A percentile compares a stretch with the other conserved stretches of the same genome.
Conservation (phyloP, 1,284 basidiomycete species). For the Naganishia albida region DNA sequence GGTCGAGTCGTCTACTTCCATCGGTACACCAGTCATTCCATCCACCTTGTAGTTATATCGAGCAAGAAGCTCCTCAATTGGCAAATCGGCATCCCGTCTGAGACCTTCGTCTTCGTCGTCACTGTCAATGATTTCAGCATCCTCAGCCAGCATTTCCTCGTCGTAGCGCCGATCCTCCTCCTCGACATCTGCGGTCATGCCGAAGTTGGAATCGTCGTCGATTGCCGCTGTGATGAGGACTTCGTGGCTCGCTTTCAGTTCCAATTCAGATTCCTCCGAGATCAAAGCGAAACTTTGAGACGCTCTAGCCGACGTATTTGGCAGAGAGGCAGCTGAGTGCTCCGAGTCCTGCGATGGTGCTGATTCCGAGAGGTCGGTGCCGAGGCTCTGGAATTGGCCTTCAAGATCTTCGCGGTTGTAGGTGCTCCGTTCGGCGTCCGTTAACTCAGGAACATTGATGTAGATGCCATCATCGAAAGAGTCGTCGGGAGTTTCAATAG, state of each 20-base stretch:
- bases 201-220: conserved; percentile 40
- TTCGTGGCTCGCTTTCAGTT: too few species aligned
- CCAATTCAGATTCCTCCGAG: too few species aligned
- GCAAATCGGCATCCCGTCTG: conserved; percentile 58
- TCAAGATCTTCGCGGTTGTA: conserved; percentile 13
- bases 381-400: too few species aligned
- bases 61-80: conserved; percentile 59
- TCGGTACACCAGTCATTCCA: background rate
- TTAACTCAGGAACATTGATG: conserved; percentile 21
- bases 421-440: conserved; percentile 31
- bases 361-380: too few species aligned
- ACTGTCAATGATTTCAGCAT: conserved; percentile 47
- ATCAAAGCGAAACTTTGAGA: too few species aligned
- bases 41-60: conserved; percentile 55
- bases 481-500: background rate
- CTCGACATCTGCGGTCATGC: conserved; percentile 38
- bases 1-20: conserved; percentile 19
- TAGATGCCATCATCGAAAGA: conserved; percentile 6
- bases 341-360: too few species aligned
- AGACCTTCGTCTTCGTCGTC: conserved; percentile 59
- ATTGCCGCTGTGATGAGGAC: background rate
- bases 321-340: too few species aligned
- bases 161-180: conserved; percentile 51
- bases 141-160: conserved; percentile 54
- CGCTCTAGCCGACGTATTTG: too few species aligned